Percentiles rank a stretch among this genome's conserved stretches.
Conservation (phyloP, 257 asterid species). For the Penstemon eatonii region DNA sequence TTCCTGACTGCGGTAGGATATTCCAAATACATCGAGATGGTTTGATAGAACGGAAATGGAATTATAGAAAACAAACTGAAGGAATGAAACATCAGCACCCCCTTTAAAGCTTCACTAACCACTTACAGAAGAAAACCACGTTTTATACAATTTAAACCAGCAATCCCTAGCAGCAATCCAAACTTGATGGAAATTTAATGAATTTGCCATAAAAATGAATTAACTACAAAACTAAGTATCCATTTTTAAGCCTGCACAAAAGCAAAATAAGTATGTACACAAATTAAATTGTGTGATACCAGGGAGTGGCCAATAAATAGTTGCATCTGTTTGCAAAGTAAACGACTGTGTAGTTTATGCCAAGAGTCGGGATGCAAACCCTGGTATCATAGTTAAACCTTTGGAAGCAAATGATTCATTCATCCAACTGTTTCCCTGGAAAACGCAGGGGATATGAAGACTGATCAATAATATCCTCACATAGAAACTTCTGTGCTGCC, state of each 20-base stretch:
- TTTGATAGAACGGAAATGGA: too few relatives aligned
- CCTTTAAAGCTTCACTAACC: too few relatives aligned
- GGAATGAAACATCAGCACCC: too few relatives aligned
- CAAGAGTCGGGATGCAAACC: slow-evolving; percentile 55
- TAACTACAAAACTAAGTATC: not conserved
- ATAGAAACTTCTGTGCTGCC: slow-evolving; percentile 38
- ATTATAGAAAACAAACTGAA: too few relatives aligned
- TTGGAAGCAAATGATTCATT: slow-evolving; percentile 64
- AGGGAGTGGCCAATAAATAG: slow-evolving; percentile 45
- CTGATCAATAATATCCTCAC: slow-evolving; percentile 42
- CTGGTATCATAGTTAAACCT: slow-evolving; percentile 50
- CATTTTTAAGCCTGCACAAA: slow-evolving; percentile 12
- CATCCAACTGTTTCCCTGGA: slow-evolving; percentile 63
- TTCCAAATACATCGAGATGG: too few relatives aligned
- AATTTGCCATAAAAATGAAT: too few relatives aligned
- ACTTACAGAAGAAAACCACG: too few relatives aligned
- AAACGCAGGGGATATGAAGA: slow-evolving; percentile 45
- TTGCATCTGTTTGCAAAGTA: slow-evolving; percentile 41
- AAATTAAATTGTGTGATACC: slow-evolving; percentile 35
- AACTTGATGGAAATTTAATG: too few relatives aligned
- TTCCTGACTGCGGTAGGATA: too few relatives aligned
- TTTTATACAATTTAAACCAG: too few relatives aligned
- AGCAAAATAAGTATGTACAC: slow-evolving; percentile 15
- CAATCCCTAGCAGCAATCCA: too few relatives aligned
- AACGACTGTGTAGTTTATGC: slow-evolving; percentile 41